A percentile compares a stretch with the other conserved stretches of the same genome.
These are phyloP conservation scores for Monosporozyma aerobia DNA, from an alignment of 805 yeast species.

Conservation along the genomic window DNA sequence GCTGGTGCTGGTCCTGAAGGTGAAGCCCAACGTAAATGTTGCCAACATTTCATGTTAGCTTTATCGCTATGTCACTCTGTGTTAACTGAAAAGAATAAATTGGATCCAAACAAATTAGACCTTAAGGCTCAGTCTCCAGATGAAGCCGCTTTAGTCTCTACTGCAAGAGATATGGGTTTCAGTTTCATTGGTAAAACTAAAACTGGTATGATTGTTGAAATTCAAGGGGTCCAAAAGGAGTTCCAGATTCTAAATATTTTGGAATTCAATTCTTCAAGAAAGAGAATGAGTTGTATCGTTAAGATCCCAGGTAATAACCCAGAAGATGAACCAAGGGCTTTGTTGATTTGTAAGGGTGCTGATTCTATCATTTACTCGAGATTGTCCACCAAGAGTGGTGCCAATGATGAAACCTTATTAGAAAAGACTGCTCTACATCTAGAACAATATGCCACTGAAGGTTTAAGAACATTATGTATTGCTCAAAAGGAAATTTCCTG, in stretches of 20 bases:
- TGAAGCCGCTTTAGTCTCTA: constrained; percentile 76
- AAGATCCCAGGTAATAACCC: constrained; percentile 47
- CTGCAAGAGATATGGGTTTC: constrained; percentile 73
- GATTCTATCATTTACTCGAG: constrained; percentile 71
- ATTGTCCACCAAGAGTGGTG: constrained; percentile 33
- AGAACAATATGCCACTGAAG: constrained; percentile 75
- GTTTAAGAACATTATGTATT: constrained; percentile 72
- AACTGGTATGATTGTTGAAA: constrained; percentile 54
- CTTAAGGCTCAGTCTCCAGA: constrained; percentile 79
- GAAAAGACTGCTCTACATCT: constrained; percentile 62
- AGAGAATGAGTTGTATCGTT: constrained; percentile 78
- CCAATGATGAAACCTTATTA: constrained; percentile 39
- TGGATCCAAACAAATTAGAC: constrained; percentile 44
- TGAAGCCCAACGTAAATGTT: constrained; percentile 42
- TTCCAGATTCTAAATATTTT: constrained; percentile 61
- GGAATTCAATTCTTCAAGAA: constrained; percentile 77
- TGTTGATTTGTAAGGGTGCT: constrained; percentile 76
- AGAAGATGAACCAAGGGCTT: constrained; percentile 46
- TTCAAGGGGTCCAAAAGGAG: constrained; percentile 63
- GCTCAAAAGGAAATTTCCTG: constrained; percentile 61
- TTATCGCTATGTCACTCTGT: constrained; percentile 76
- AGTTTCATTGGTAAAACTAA: constrained; percentile 58
- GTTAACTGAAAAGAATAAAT: constrained; percentile 55
- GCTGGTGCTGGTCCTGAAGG: constrained; percentile 41
- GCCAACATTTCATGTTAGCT: constrained; percentile 68